Evolutionary conservation across 148 eudicot species (phyloP).

Genomic region (Suaeda aralocaspica): DNA sequence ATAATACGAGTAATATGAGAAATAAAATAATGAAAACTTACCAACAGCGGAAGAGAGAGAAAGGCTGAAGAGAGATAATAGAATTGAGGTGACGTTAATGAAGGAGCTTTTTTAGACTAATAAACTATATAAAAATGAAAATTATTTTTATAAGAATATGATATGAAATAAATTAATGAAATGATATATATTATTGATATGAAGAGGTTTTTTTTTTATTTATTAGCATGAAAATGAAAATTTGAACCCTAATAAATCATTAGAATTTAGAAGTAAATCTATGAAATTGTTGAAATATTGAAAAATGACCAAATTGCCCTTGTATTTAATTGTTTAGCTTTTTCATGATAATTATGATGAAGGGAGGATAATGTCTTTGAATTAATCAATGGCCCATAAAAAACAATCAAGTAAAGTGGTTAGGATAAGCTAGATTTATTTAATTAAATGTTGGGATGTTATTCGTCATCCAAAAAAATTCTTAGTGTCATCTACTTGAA

Average conservation of each 20-base stretch:
- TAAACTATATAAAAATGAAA: too few relatives aligned
- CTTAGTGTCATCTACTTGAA: too few relatives aligned
- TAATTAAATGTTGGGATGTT: background rate
- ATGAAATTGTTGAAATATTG: background rate
- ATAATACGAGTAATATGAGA: too few relatives aligned
- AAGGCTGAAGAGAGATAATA: background rate
- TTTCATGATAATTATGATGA: background rate
- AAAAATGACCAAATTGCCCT: conserved; percentile 9
- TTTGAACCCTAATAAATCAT: conserved; percentile 25
- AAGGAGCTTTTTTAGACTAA: conserved; percentile 9
- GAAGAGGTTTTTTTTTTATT: background rate
- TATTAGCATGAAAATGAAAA: conserved; percentile 13
- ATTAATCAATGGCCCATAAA: conserved; percentile 24
- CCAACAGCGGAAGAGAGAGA: conserved; percentile 17
- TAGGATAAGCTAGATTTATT: background rate
- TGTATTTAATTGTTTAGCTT: background rate
- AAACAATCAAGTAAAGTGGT: background rate
- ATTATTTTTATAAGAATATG: too few relatives aligned
- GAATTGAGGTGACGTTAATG: conserved; percentile 4
- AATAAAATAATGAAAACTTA: too few relatives aligned
- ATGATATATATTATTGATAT: background rate
- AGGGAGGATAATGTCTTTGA: conserved; percentile 3
- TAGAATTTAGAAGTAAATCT: background rate
- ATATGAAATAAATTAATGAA: too few relatives aligned
- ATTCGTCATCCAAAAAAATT: too few relatives aligned